Conservation (phyloP, 495 filamentous ascomycete species). For the Geoglossum glabrum region DNA sequence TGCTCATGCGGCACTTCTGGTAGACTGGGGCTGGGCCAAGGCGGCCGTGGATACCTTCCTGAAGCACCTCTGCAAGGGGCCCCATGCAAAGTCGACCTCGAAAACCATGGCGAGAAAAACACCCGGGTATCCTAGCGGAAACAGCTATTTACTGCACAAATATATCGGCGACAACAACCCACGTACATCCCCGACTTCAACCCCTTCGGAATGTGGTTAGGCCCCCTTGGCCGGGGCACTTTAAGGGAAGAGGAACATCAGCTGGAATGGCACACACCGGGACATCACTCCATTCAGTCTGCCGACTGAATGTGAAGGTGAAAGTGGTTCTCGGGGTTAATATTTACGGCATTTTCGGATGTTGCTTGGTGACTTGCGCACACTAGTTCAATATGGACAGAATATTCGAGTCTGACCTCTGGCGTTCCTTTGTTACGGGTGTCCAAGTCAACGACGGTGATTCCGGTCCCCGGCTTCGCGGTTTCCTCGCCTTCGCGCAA, state of each 20-base stretch:
- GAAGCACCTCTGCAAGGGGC: neutral
- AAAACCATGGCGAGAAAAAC: neutral
- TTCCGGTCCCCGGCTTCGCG: neutral
- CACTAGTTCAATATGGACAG: neutral
- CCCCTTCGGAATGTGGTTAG: too few species aligned
- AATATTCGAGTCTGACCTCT: neutral
- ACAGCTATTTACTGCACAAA: too few species aligned
- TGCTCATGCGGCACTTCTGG: neutral
- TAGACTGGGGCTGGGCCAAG: neutral
- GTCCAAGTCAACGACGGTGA: neutral
- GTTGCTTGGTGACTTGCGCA: neutral
- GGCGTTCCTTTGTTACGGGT: neutral
- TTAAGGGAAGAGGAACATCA: too few species aligned
- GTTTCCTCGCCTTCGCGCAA: neutral
- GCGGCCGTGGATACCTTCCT: neutral
- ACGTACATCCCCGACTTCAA: too few species aligned
- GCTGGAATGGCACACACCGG: too few species aligned
- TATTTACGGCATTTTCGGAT: neutral
- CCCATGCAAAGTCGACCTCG: neutral
- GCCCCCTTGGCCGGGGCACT: too few species aligned
- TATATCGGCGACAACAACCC: too few species aligned
- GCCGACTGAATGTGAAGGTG: too few species aligned
- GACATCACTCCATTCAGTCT: too few species aligned
- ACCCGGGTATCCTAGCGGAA: too few species aligned
- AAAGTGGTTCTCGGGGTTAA: neutral